Conservation (phyloP, 192 early-diverging fungal species). For the Anaeromyces robustus region DNA sequence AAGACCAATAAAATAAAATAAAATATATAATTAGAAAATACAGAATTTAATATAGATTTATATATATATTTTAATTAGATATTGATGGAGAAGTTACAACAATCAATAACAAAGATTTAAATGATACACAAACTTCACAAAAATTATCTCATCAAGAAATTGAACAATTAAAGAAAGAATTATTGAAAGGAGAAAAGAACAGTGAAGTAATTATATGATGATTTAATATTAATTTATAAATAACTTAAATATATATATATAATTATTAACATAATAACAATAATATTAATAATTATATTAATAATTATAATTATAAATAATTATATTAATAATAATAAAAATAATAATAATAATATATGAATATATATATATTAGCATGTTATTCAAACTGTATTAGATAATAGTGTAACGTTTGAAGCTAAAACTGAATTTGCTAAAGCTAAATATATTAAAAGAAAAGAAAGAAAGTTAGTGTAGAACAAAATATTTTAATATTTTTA, state of each 20-base stretch:
- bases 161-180: constrained; percentile 58
- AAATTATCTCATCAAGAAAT: constrained; percentile 70
- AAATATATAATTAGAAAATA: too few relatives aligned
- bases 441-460: constrained; percentile 73
- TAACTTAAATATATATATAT: too few relatives aligned
- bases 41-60: constrained; percentile 2
- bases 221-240: too few relatives aligned
- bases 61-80: not conserved
- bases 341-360: too few relatives aligned
- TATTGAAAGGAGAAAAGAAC: constrained; percentile 46
- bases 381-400: constrained; percentile 63
- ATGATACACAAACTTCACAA: constrained; percentile 57
- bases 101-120: constrained; percentile 68
- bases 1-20: too few relatives aligned
- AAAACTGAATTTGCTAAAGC: constrained; percentile 93
- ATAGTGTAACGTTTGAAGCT: constrained; percentile 68
- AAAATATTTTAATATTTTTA: too few relatives aligned
- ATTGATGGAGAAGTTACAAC: constrained; percentile 22
- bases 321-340: too few relatives aligned
- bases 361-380: constrained; percentile 53
- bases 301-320: too few relatives aligned
- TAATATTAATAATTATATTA: too few relatives aligned
- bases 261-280: too few relatives aligned
- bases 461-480: constrained; percentile 17
- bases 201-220: constrained; percentile 15